phyloP scores from a whole-genome alignment of 2,329 filamentous ascomycete genomes.

The Phyllosticta citribraziliensis region DNA sequence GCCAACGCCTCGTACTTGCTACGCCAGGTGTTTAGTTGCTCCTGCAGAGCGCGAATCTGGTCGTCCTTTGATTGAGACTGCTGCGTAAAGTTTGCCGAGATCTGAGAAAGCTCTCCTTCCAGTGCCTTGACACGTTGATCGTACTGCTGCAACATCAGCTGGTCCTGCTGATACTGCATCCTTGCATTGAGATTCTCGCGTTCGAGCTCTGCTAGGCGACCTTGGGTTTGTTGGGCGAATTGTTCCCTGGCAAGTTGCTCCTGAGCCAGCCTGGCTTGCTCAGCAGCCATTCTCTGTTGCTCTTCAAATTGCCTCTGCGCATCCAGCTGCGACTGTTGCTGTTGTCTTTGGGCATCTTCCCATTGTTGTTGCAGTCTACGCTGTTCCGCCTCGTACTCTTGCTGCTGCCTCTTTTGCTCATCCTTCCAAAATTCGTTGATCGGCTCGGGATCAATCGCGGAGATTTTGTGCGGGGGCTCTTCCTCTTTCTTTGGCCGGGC shows the following conservation, averaged over 20 bases:
- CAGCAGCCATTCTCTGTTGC: constrained; percentile 75
- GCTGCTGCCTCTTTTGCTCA: constrained; percentile 81
- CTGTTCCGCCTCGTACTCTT: constrained; percentile 93
- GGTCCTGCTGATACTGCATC: constrained; percentile 93
- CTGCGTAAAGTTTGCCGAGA: constrained; percentile 74
- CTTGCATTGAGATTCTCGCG: constrained; percentile 89
- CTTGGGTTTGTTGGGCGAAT: constrained; percentile 86
- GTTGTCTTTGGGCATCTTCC: constrained; percentile 67
- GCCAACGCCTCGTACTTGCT: constrained; percentile 94
- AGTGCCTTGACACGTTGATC: constrained; percentile 86
- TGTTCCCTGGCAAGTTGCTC: constrained; percentile 85
- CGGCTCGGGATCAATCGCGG: constrained; percentile 71
- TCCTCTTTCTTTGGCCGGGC: constrained; percentile 62
- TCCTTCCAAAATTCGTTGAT: constrained; percentile 98
- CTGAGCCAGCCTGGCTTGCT: constrained; percentile 84
- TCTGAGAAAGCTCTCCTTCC: constrained; percentile 73
- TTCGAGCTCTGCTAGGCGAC: constrained; percentile 89
- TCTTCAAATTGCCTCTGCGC: constrained; percentile 95
- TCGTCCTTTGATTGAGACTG: constrained; percentile 87
- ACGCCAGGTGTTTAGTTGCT: constrained; percentile 96
- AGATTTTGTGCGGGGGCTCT: constrained; percentile 46
- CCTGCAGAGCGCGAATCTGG: constrained; percentile 82
- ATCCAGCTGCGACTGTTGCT: constrained; percentile 73
- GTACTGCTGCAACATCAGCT: constrained; percentile 94
- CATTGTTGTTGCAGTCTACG: constrained; percentile 78